Base-by-base conservation (phyloP, 768 basidiomycete species). In the Phlegmacium glaucopus region DNA sequence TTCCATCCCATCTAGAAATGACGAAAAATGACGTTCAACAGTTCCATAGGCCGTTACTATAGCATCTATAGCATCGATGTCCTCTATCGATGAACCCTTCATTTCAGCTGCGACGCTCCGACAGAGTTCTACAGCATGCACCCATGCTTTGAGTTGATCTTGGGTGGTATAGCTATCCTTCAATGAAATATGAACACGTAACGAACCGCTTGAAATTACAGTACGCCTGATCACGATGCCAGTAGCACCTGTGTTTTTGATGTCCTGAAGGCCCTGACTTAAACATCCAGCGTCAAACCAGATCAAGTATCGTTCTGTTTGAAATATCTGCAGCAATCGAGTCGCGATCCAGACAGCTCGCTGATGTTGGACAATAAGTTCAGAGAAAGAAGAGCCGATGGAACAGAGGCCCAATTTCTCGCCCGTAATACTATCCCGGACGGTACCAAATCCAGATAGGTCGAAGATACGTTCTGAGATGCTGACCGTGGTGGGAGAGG, bases 71-170 rank as follows among this genome's bases (percentile, higher is more conserved):
- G 59, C 54, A 32, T 48, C 44, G 15, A 44, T 49, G 12, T 46
- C 29, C 15, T 27, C 39, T 3, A 43, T 37, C 37, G 51, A 39
- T 6, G 9, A 26, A 13, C 32, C 32, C n/a, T 10, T 34, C 32
- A 6, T 34, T 34, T 4, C 10, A 16, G 16, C 35, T 15, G 22
- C 22, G 22, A 58, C 28, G 41, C 57, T 50, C 12, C 56, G 57
- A 42, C 67, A 69, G 13, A 69, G 54, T 45, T 76, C 73, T 2
- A 59, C 60, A 1, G 72, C 75, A 42, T 72, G 69, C 8, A 69
- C 51, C 83, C 84, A 86, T 3, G 78, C 82, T 47, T 75, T 75
- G 32, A 83, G 67, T 49, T 79, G 76, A 57, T 83, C 80, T 11
- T 58, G 50, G 4, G 68, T 46, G 17, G 60, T 57, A 45, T 80